These are phyloP conservation scores for Solanum virginianum DNA, from an alignment of 257 asterid species.

Conservation along the genomic window DNA sequence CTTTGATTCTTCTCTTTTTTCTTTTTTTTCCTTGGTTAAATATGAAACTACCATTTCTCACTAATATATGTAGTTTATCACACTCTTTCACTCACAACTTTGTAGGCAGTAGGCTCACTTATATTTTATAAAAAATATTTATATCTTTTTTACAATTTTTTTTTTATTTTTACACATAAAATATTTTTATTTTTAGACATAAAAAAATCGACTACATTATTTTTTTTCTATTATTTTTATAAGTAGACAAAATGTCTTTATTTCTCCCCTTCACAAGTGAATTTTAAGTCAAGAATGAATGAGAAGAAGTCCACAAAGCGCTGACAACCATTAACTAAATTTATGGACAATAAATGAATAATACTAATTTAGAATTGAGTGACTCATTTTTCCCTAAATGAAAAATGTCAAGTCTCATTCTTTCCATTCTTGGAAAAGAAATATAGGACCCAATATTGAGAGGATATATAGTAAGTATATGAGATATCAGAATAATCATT, in stretches of 20 bases:
- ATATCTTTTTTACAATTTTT: too few species aligned
- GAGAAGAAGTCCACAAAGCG: background rate
- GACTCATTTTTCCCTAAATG: background rate
- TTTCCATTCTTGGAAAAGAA: background rate
- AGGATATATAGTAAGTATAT: background rate
- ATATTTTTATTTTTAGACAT: background rate
- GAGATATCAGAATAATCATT: background rate
- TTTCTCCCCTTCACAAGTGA: background rate
- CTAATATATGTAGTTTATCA: too few species aligned
- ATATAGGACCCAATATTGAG: background rate
- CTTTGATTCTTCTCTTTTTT: too few species aligned
- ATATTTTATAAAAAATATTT: too few species aligned
- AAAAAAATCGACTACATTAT: too few species aligned
- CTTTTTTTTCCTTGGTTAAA: too few species aligned
- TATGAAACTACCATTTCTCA: too few species aligned
- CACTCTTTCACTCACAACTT: too few species aligned
- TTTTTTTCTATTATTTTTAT: background rate
- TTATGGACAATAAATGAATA: background rate
- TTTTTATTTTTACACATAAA: too few species aligned
- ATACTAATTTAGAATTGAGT: background rate
- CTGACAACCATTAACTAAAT: background rate
- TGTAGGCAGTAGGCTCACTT: too few species aligned
- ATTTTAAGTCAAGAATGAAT: background rate
- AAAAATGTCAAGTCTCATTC: background rate
- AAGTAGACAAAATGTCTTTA: background rate